Evolutionary conservation across 2,329 filamentous ascomycete genomes (phyloP), one percentile per base, ranked within the genome.

Genomic region (Zymoseptoria ardabiliae): DNA sequence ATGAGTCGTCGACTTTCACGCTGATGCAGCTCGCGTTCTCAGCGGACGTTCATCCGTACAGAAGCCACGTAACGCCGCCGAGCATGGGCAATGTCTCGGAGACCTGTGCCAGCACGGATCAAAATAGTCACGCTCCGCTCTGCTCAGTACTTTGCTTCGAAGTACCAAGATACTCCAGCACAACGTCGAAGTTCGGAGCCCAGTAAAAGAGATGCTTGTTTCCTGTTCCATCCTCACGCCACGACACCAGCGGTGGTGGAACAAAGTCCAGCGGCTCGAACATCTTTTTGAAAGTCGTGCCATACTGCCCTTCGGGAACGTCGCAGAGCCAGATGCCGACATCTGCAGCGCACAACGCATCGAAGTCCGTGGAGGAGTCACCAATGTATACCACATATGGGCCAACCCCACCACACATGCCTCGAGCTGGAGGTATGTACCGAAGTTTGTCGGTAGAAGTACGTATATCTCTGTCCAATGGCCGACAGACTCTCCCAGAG

Each of bases 351-450:
- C 77, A 63, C 1, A 81, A 66, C 52, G 74, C 75, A 51, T 78
- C 77, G 20, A 80, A 74, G 60, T 81, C 79, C 1, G 77, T 79
- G 53, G 73, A 70, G 11, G 76, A 78, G 60, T 81, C 79, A 8
- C 79, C 79, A 10, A 80, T 66, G 59, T 80, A 81, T 5, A 80
- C 66, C 1, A 73, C 67, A 3, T 69, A 54, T 9, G 57, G 54
- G 8, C 19, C n/a, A 7, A 13, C 22, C 6, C 19, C 28, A n/a
- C 25, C 23, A 2, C 22, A n/a, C n/a, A 45, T 48, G 4, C 19
- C 22, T 19, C n/a, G 17, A 21, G 48, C 51, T 19, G 55, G 28
- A 54, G 66, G 61, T 50, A 78, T 56, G 4, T 65, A 63, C 3
- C 58, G 51, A 4, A 76, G 45, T 60, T 80, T 80, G 55, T 79